Base-by-base conservation (phyloP, 345 rosid species). In the Erodium maritimum region DNA sequence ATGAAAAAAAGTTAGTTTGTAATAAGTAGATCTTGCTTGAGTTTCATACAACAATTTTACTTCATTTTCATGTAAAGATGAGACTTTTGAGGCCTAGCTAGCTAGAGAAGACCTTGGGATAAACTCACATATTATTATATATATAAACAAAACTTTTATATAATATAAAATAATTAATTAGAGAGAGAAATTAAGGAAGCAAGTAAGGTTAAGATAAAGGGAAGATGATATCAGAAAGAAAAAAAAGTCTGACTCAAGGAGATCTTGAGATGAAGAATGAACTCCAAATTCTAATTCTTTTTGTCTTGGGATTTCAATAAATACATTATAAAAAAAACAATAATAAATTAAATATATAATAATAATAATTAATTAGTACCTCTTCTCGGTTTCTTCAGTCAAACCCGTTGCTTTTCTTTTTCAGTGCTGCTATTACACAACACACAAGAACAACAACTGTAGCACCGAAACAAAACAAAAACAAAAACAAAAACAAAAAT, bases 251-350 rank as follows among this genome's bases (percentile, higher is more conserved):
- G 76, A 73, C 80, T 73, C 71, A 25, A 54, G 50, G 64, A 74
- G 81, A 78, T 78, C 80, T 83, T 69, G 82, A 80, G 80, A 73
- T 66, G 73, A 78, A 83, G 80, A 80, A 72, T 69, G 67, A 2
- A 25, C 62, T 54, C 68, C 69, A 69, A 62, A 73, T 80, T 74
- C 75, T 80, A 67, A n/a, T 73, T 73, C 78, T 75, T 76, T 80
- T 79, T 79, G 82, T 75, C 82, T 75, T 57, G 77, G 78, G 76
- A 70, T 59, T 64, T 77, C 55, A 67, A 77, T 67, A 68, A 59
- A 65, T 65, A 58, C 56, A 68, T 53, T 60, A 25, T 25, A 25
- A 25, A 25, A 25, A 2, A 25, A 8, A 23, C 52, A 23, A 65
- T 57, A 37, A 54, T 62, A 29, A 20, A 22, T 5, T 14, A 65